Evolutionary conservation across 2,329 filamentous ascomycete species (phyloP).

Genomic region (Malbranchea cinnamomea): DNA sequence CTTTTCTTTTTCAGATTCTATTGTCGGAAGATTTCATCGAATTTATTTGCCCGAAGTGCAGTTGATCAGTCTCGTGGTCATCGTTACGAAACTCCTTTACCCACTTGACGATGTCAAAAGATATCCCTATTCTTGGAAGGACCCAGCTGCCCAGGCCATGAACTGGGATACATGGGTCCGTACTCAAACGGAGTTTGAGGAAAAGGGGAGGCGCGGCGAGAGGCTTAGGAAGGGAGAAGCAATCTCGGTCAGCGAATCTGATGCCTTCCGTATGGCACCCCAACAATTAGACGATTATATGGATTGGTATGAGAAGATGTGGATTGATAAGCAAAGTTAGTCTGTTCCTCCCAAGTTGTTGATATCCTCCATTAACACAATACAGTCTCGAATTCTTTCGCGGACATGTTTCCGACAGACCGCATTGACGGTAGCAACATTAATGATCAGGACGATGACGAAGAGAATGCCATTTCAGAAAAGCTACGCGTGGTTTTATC

Average conservation of each 20-base stretch:
- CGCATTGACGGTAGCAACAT: constrained; percentile 11
- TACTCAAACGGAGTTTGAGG: constrained; percentile 29
- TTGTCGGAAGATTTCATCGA: constrained; percentile 23
- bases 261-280: constrained; percentile 47
- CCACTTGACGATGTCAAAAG: constrained; percentile 51
- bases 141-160: constrained; percentile 46
- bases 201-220: constrained; percentile 17
- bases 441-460: constrained; percentile 8
- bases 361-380: not conserved
- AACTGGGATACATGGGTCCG: constrained; percentile 60
- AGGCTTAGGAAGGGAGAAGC: constrained; percentile 33
- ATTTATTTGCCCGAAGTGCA: constrained; percentile 59
- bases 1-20: constrained; percentile 36
- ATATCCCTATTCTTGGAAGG: constrained; percentile 34
- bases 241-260: constrained; percentile 42
- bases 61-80: constrained; percentile 53
- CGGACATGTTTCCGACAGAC: constrained; percentile 29
- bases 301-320: constrained; percentile 61
- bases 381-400: constrained; percentile 19
- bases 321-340: constrained; percentile 27
- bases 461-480: constrained; percentile 18
- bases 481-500: constrained; percentile 31
- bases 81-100: constrained; percentile 65
- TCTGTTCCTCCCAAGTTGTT: constrained; percentile 10
- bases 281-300: constrained; percentile 59